Conservation (phyloP, 2,329 filamentous ascomycete genomes). For the Raffaelea arxii region DNA sequence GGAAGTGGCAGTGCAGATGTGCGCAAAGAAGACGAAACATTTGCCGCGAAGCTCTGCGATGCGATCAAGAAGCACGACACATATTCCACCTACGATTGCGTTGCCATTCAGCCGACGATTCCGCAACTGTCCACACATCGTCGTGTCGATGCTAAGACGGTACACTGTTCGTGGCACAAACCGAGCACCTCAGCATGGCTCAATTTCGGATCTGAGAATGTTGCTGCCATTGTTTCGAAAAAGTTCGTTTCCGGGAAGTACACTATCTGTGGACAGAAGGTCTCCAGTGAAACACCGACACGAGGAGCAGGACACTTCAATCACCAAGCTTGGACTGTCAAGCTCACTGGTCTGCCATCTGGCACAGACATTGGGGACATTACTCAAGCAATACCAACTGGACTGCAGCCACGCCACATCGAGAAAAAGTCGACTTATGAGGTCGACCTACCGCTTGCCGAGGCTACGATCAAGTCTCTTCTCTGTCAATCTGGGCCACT, state of each 20-base stretch:
- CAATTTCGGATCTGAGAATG: slow-evolving; percentile 15
- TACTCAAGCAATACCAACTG: background rate
- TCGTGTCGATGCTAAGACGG: slow-evolving; percentile 23
- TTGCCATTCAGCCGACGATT: slow-evolving; percentile 6
- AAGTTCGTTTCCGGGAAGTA: slow-evolving; percentile 15
- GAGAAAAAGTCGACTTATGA: slow-evolving; percentile 16
- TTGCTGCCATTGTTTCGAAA: slow-evolving; percentile 15
- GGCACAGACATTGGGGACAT: background rate
- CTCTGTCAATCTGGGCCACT: slow-evolving; percentile 22
- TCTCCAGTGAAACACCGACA: slow-evolving; percentile 6
- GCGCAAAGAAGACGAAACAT: slow-evolving; percentile 17
- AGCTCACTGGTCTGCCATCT: slow-evolving; percentile 15
- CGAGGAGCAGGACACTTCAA: background rate
- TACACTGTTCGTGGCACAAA: slow-evolving; percentile 27
- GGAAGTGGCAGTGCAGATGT: slow-evolving; percentile 14
- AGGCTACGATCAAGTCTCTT: slow-evolving; percentile 18
- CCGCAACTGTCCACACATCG: slow-evolving; percentile 1
- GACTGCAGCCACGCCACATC: slow-evolving; percentile 6
- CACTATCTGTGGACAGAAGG: slow-evolving; percentile 14
- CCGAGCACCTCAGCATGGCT: slow-evolving; percentile 19
- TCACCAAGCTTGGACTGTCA: slow-evolving; percentile 15
- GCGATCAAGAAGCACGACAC: no score
- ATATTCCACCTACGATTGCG: no score
- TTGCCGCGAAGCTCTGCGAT: slow-evolving; percentile 14
- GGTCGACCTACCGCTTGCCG: slow-evolving; percentile 13